Conservation (phyloP, 495 filamentous ascomycete species). For the Lichenothelia convexa region DNA sequence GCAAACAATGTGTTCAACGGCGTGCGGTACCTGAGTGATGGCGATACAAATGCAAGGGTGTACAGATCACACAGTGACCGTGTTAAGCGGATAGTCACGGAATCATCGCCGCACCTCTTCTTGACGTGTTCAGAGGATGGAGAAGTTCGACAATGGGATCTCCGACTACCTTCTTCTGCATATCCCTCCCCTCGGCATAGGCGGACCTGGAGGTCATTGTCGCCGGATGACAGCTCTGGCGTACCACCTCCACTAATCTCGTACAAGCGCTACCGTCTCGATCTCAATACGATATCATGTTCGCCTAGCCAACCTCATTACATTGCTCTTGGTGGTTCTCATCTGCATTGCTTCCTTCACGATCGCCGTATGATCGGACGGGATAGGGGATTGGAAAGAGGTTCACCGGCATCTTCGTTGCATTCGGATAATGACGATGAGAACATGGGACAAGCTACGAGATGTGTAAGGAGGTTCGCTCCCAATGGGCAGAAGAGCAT, state of each 20-base stretch:
- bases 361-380: constrained; percentile 58
- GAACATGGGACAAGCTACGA: constrained; percentile 41
- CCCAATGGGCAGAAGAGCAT: constrained; percentile 38
- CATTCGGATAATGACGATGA: constrained; percentile 31
- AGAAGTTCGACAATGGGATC: constrained; percentile 59
- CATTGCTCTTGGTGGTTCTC: constrained; percentile 54
- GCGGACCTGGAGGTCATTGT: constrained; percentile 29
- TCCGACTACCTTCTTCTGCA: constrained; percentile 43
- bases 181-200: constrained; percentile 39
- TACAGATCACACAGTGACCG: constrained; percentile 51
- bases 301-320: constrained; percentile 57
- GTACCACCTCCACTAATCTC: constrained; percentile 54
- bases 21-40: constrained; percentile 35
- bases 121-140: constrained; percentile 64
- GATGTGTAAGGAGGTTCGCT: constrained; percentile 53
- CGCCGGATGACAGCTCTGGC: constrained; percentile 36
- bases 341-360: constrained; percentile 59
- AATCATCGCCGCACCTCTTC: constrained; percentile 53
- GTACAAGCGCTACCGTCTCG: constrained; percentile 46
- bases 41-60: constrained; percentile 44
- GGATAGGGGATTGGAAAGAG: constrained; percentile 35
- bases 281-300: constrained; percentile 60
- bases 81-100: constrained; percentile 63
- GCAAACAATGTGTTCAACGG: constrained; percentile 34
- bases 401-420: constrained; percentile 23